Evolutionary conservation across 1,139 yeast species (phyloP).

Genomic region (Debaryomycetaceae sp.): DNA sequence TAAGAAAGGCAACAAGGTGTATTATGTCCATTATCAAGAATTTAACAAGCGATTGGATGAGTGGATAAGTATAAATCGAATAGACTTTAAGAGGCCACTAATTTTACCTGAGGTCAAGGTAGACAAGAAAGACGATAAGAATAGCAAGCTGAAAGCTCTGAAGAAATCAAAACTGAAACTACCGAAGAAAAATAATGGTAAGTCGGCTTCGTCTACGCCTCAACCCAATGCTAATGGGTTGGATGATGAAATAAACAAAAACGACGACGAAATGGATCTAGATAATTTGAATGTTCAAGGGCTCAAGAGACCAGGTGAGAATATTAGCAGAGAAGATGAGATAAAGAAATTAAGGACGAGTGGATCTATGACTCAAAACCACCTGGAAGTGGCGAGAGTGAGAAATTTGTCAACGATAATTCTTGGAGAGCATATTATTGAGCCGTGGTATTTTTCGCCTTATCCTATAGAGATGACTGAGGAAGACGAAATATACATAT

Average conservation of each 20-base stretch:
- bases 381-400: conserved; percentile 87
- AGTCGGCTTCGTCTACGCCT: conserved; percentile 18
- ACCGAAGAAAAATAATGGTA: conserved; percentile 13
- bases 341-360: conserved; percentile 86
- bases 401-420: conserved; percentile 75
- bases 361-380: conserved; percentile 94
- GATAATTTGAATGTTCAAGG: conserved; percentile 87
- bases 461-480: conserved; percentile 94
- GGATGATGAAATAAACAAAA: conserved; percentile 20
- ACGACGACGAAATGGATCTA: conserved; percentile 77
- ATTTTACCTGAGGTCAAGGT: conserved; percentile 67
- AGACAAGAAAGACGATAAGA: conserved; percentile 39
- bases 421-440: conserved; percentile 88
- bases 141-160: conserved; percentile 16
- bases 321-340: conserved; percentile 82
- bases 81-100: conserved; percentile 66
- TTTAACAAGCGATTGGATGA: conserved; percentile 89
- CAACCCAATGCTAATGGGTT: conserved; percentile 15
- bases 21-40: conserved; percentile 91
- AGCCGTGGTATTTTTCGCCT: conserved; percentile 98
- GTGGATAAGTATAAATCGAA: conserved; percentile 74
- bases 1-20: conserved; percentile 73
- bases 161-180: conserved; percentile 23
- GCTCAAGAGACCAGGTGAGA: conserved; percentile 60
- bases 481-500: conserved; percentile 81